Conservation (phyloP, 257 asterid genomes). For the Solanum dulcamara region DNA sequence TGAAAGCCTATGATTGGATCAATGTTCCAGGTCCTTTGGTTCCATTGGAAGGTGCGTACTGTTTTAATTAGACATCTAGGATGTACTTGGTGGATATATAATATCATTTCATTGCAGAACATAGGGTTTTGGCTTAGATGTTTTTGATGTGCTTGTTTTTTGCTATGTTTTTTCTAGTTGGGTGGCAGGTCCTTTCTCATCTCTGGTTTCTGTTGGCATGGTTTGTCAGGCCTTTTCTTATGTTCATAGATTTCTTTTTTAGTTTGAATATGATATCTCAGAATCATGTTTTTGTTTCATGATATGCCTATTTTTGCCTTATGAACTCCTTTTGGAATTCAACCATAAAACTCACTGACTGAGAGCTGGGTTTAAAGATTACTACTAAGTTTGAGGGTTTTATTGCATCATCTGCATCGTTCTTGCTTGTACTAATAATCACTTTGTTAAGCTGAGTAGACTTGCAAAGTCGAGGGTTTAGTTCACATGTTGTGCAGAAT, state of each 20-base stretch:
- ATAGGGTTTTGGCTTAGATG: not conserved
- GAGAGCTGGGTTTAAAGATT: not conserved
- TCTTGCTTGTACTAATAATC: not conserved
- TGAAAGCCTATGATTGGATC: constrained; percentile 88
- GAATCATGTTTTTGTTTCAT: not conserved
- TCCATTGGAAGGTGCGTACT: constrained; percentile 55
- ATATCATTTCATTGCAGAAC: not conserved
- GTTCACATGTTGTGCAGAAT: not conserved
- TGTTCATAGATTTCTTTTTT: not conserved
- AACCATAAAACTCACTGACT: not conserved
- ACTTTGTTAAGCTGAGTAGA: not conserved
- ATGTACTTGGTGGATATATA: not conserved
- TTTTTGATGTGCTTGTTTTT: not conserved
- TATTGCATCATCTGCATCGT: not conserved
- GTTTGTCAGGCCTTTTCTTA: not conserved
- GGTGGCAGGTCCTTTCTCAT: not conserved
- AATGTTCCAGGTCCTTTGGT: constrained; percentile 61
- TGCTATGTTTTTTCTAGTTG: not conserved
- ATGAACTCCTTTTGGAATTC: not conserved
- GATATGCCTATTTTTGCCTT: not conserved
- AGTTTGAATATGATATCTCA: not conserved
- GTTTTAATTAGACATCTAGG: not conserved
- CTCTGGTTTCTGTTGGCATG: not conserved
- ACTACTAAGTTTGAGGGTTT: not conserved
- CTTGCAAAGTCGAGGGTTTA: not conserved